Conservation (phyloP, 352 stramenopile genomes). For the Peronospora belbahrii region DNA sequence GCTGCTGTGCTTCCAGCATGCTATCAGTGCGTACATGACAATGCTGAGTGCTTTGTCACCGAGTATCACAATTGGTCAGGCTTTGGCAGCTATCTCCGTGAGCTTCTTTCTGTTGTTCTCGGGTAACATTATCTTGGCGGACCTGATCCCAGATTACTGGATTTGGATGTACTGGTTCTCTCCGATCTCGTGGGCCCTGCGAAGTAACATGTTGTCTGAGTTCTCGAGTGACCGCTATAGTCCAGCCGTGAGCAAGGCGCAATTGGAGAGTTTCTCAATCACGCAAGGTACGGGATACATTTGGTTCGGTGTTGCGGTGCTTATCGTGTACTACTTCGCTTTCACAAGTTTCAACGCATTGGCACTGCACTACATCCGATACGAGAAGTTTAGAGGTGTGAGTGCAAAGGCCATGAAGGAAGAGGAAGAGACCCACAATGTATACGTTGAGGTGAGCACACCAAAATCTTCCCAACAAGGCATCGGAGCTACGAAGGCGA, state of each 20-base stretch:
- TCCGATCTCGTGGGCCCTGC: conserved; percentile 48
- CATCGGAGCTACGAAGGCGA: not conserved
- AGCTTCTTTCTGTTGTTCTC: conserved; percentile 67
- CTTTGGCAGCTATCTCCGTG: conserved; percentile 39
- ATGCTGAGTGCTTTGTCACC: conserved; percentile 45
- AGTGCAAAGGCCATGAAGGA: conserved; percentile 28
- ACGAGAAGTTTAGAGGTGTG: conserved; percentile 37
- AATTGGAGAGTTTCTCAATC: conserved; percentile 39
- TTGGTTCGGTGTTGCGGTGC: conserved; percentile 32
- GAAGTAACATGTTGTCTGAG: conserved; percentile 52
- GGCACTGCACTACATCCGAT: conserved; percentile 39
- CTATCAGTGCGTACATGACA: conserved; percentile 58
- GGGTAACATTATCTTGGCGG: conserved; percentile 59
- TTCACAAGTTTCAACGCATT: conserved; percentile 42
- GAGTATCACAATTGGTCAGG: conserved; percentile 46
- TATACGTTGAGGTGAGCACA: conserved; percentile 29
- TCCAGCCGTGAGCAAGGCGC: conserved; percentile 1
- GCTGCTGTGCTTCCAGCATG: conserved; percentile 69
- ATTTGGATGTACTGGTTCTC: conserved; percentile 79
- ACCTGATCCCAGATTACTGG: conserved; percentile 64
- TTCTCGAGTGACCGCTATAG: conserved; percentile 41
- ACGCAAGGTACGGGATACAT: conserved; percentile 31
- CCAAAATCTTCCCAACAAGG: conserved; percentile 28
- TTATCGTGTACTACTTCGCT: conserved; percentile 37
- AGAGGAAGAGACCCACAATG: conserved; percentile 17